phyloP scores from a whole-genome alignment of 306 rosid species.

The Trichosanthes truncata region DNA sequence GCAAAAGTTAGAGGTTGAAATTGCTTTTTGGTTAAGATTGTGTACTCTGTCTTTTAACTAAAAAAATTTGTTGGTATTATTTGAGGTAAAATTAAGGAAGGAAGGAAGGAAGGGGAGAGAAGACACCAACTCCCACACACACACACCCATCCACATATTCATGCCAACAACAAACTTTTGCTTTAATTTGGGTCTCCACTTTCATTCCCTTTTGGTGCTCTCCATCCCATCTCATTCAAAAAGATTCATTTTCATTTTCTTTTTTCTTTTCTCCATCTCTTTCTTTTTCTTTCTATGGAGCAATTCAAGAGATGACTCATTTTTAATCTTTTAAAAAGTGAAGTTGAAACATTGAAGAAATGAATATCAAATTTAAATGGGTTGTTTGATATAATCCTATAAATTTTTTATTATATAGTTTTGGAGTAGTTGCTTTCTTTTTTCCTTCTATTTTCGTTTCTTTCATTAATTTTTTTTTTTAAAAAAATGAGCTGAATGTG shows the following conservation, averaged over 20 bases:
- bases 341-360: no score
- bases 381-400: no score
- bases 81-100: background rate
- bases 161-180: background rate
- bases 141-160: background rate
- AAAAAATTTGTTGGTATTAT: background rate
- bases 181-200: background rate
- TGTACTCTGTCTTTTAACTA: background rate
- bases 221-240: background rate
- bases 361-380: no score
- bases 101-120: no score
- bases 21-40: background rate
- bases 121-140: no score
- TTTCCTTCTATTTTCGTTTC: no score
- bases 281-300: background rate
- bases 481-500: no score
- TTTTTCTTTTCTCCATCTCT: background rate
- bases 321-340: no score
- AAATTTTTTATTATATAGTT: no score
- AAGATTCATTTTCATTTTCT: background rate
- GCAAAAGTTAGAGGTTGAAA: background rate
- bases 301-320: no score
- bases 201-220: background rate
- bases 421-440: no score
- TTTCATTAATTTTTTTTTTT: no score